phyloP scores from a whole-genome alignment of 1,284 basidiomycete genomes.

The Volvariella volvacea region DNA sequence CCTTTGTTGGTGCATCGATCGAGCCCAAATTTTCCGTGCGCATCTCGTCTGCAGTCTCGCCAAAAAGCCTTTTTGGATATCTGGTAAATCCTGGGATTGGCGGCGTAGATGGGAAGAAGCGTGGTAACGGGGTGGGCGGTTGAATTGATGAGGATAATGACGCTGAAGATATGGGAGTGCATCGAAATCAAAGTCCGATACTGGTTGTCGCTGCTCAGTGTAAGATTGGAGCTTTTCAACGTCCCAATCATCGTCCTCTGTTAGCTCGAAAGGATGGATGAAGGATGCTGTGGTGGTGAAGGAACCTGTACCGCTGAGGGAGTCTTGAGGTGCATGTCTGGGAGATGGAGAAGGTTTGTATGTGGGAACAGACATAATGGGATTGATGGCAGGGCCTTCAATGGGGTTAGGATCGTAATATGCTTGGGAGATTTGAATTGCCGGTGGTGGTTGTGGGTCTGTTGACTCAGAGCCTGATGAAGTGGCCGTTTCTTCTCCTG shows the following conservation, averaged over 20 bases:
- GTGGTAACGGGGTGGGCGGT: not conserved
- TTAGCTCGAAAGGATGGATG: slow-evolving; percentile 44
- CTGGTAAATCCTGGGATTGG: not conserved
- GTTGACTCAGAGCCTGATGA: not conserved
- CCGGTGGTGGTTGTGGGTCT: slow-evolving; percentile 17
- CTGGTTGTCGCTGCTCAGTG: slow-evolving; percentile 32
- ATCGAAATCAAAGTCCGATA: slow-evolving; percentile 54
- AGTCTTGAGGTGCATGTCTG: not conserved
- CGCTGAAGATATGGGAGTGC: slow-evolving; percentile 32
- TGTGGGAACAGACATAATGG: slow-evolving; percentile 11
- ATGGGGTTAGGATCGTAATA: slow-evolving; percentile 55
- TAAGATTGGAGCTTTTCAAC: slow-evolving; percentile 19
- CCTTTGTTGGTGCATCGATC: not conserved
- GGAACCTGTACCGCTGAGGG: slow-evolving; percentile 10
- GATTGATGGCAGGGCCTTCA: slow-evolving; percentile 46
- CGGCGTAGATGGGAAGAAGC: not conserved
- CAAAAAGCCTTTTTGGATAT: not conserved
- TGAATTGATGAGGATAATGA: not conserved
- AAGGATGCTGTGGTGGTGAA: slow-evolving; percentile 46
- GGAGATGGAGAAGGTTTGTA: slow-evolving; percentile 1
- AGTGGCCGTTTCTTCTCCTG: not conserved
- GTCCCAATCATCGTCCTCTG: slow-evolving; percentile 25
- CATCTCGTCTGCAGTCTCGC: not conserved
- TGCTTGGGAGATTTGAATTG: slow-evolving; percentile 55
- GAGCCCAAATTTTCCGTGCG: not conserved